phyloP scores from a whole-genome alignment of 305 asterid species.

The Rubia balearica region DNA sequence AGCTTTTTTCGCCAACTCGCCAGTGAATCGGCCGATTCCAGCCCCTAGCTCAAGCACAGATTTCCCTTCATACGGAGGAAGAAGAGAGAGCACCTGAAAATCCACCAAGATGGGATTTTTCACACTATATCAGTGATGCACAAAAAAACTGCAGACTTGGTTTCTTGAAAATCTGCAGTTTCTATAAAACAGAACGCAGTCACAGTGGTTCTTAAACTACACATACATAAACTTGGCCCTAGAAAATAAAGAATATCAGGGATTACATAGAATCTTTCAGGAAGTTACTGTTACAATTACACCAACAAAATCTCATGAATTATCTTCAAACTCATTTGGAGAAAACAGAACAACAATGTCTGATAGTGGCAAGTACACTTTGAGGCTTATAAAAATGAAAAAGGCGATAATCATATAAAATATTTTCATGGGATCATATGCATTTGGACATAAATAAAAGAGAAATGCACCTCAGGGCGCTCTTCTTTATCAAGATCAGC shows the following conservation, averaged over 20 bases:
- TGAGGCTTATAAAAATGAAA: background rate
- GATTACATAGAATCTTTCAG: background rate
- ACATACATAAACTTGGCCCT: background rate
- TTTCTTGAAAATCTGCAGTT: background rate
- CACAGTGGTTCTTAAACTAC: background rate
- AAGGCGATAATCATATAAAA: background rate
- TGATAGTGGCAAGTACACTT: background rate
- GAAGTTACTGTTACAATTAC: background rate
- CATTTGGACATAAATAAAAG: background rate
- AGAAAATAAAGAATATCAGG: background rate
- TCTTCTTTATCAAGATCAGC: conserved; percentile 98
- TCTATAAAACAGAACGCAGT: background rate
- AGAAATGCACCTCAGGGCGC: conserved; percentile 77
- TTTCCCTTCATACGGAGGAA: conserved; percentile 80
- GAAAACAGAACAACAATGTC: background rate
- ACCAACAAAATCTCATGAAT: background rate
- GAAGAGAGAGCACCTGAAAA: conserved; percentile 69
- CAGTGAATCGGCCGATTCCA: conserved; percentile 98
- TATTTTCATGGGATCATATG: background rate
- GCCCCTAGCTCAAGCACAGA: conserved; percentile 92
- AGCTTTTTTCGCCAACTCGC: conserved; percentile 74
- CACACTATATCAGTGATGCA: background rate
- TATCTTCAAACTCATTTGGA: background rate
- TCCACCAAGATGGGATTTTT: conserved; percentile 6
- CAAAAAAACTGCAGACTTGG: background rate